phyloP scores from a whole-genome alignment of 306 rosid genomes.

The Arachis stenosperma region DNA sequence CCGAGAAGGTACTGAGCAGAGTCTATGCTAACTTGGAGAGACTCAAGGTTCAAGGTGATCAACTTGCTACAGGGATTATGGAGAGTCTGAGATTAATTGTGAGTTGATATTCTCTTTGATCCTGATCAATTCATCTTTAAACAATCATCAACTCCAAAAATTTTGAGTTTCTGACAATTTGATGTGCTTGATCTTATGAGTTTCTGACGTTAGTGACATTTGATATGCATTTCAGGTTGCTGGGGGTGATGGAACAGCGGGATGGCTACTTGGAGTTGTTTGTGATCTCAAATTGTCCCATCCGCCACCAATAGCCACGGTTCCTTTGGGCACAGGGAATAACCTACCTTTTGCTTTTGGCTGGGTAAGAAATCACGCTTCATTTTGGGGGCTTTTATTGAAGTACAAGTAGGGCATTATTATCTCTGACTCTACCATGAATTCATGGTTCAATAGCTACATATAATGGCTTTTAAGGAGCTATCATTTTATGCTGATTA shows the following conservation, averaged over 20 bases:
- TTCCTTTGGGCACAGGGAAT: constrained; percentile 96
- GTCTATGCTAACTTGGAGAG: constrained; percentile 67
- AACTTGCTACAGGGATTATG: constrained; percentile 52
- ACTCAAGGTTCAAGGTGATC: constrained; percentile 62
- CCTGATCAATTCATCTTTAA: neutral
- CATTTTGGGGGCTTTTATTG: neutral
- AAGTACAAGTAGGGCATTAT: constrained; percentile 6
- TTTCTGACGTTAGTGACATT: constrained; percentile 9
- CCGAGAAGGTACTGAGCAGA: constrained; percentile 68
- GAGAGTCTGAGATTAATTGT: constrained; percentile 76
- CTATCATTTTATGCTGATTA: constrained; percentile 19
- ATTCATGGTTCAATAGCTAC: constrained; percentile 21
- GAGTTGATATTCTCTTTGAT: constrained; percentile 45
- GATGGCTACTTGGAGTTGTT: constrained; percentile 99
- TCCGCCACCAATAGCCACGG: constrained; percentile 86
- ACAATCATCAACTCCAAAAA: neutral
- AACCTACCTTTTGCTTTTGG: constrained; percentile 99
- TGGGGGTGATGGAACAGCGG: constrained; percentile 99
- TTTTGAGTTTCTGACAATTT: neutral
- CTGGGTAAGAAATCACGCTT: constrained; percentile 66
- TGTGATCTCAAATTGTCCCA: constrained; percentile 85
- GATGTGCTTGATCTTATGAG: constrained; percentile 4
- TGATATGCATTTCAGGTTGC: constrained; percentile 69
- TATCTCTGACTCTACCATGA: constrained; percentile 4
- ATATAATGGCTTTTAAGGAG: neutral